Evolutionary conservation across 2,329 filamentous ascomycete genomes (phyloP).

Genomic region (Penicillium polonicum): DNA sequence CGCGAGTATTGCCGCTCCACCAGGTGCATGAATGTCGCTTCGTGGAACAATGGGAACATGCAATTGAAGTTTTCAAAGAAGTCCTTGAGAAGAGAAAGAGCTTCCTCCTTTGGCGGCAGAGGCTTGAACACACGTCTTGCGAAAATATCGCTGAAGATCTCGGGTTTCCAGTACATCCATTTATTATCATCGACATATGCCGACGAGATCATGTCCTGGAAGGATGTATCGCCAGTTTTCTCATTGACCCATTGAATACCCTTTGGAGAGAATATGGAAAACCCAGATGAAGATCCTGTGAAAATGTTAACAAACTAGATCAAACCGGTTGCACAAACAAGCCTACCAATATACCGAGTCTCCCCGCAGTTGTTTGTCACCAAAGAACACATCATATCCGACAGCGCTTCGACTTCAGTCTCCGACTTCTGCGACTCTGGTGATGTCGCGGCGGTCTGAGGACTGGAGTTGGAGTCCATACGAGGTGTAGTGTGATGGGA

Average conservation of each 20-base stretch:
- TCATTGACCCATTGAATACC: constrained; percentile 98
- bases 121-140: constrained; percentile 78
- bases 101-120: constrained; percentile 81
- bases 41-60: constrained; percentile 96
- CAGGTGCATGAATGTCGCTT: constrained; percentile 96
- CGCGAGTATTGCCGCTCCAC: constrained; percentile 90
- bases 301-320: background rate
- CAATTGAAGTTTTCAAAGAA: constrained; percentile 99
- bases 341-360: constrained; percentile 86
- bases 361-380: constrained; percentile 94
- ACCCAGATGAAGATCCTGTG: constrained; percentile 88
- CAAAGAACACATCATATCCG: constrained; percentile 98
- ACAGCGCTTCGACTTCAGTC: constrained; percentile 79
- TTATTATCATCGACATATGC: constrained; percentile 92
- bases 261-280: constrained; percentile 97
- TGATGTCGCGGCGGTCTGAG: constrained; percentile 52
- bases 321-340: background rate
- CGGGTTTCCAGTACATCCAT: constrained; percentile 97
- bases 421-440: constrained; percentile 56
- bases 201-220: constrained; percentile 89
- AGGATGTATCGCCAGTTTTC: constrained; percentile 93
- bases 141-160: constrained; percentile 92
- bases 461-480: constrained; percentile 50
- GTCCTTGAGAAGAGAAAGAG: constrained; percentile 82
- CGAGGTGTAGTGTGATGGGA: constrained; percentile 49